Evolutionary conservation across 2,329 filamentous ascomycete species (phyloP).

Genomic region (Stachybotrys echinatus): DNA sequence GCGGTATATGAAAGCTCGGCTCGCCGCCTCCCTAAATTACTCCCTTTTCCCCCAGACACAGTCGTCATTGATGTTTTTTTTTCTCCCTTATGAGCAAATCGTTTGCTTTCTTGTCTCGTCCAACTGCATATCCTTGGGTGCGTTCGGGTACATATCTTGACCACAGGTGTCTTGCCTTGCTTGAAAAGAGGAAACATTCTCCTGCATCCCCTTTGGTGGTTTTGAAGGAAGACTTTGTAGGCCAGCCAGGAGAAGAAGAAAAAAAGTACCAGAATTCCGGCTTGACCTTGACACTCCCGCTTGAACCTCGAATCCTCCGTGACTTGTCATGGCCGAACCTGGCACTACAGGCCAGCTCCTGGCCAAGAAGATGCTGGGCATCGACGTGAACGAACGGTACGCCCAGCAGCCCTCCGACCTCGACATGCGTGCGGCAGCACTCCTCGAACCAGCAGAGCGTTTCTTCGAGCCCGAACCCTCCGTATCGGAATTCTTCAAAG

Average conservation of each 20-base stretch:
- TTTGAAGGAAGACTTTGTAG: too few relatives aligned
- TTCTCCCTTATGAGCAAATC: background rate
- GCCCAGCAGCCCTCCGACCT: slow-evolving; percentile 17
- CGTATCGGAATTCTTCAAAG: slow-evolving; percentile 53
- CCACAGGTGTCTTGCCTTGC: too few relatives aligned
- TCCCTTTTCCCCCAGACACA: background rate
- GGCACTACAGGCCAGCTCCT: slow-evolving; percentile 10
- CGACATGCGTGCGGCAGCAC: slow-evolving; percentile 15
- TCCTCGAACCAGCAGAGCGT: slow-evolving; percentile 18
- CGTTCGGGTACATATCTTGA: background rate
- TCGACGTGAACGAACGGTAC: slow-evolving; percentile 22
- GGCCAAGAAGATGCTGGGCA: slow-evolving; percentile 21
- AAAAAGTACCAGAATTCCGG: too few relatives aligned
- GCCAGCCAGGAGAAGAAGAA: background rate
- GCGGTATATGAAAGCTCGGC: background rate
- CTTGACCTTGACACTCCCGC: background rate
- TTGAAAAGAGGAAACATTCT: too few relatives aligned
- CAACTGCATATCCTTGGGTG: too few relatives aligned
- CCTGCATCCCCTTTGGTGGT: too few relatives aligned
- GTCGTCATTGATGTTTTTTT: background rate
- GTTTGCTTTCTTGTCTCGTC: background rate
- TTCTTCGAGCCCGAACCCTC: slow-evolving; percentile 64
- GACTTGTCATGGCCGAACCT: background rate
- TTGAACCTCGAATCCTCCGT: background rate
- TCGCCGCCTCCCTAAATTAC: background rate